Evolutionary conservation across 345 rosid species (phyloP).

Genomic region (Euphorbia lathyris): DNA sequence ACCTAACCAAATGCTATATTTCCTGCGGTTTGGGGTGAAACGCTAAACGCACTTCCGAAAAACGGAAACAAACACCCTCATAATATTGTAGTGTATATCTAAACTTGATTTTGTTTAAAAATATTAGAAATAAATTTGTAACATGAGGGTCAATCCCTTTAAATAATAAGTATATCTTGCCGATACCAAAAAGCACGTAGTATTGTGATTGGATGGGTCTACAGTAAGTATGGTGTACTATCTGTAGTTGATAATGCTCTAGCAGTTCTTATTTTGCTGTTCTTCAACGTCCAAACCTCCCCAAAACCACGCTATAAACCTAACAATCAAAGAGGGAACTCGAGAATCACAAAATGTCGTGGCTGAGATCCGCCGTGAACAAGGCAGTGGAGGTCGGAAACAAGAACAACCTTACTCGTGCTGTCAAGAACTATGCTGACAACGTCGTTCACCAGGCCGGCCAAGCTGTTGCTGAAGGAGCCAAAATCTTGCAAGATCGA

Average conservation of each 20-base stretch:
- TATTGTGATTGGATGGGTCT: neutral
- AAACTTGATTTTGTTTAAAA: no score
- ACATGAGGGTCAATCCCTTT: no score
- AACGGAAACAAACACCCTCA: no score
- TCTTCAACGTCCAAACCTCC: constrained; percentile 4
- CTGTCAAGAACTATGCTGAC: constrained; percentile 87
- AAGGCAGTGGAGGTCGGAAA: constrained; percentile 97
- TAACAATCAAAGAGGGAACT: neutral
- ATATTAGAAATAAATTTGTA: no score
- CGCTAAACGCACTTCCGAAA: no score
- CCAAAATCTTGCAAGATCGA: constrained; percentile 93
- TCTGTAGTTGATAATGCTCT: neutral
- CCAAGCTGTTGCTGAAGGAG: constrained; percentile 94
- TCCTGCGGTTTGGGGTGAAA: no score
- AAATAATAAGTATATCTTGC: no score
- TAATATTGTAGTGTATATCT: no score
- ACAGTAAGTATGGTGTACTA: neutral
- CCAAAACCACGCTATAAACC: neutral
- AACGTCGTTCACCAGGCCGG: constrained; percentile 96
- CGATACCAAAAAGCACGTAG: no score
- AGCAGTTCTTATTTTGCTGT: neutral
- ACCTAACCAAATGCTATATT: no score
- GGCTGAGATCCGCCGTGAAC: constrained; percentile 84
- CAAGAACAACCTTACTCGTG: constrained; percentile 86
- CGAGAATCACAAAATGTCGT: constrained; percentile 39